Conservation (phyloP, 2,329 filamentous ascomycete species). For the Fusarium brachygibbosum region DNA sequence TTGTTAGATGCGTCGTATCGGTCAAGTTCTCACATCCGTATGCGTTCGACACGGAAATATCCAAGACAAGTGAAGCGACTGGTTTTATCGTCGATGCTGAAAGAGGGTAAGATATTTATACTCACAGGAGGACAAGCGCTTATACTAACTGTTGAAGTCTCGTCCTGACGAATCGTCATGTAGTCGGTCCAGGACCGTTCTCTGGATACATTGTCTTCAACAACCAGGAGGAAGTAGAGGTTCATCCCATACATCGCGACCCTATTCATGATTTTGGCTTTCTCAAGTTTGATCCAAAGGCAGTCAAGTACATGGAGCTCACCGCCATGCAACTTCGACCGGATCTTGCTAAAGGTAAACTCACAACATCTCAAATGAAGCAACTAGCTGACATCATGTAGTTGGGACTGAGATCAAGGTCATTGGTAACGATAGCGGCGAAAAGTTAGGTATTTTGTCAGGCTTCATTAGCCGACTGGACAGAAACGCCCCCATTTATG, state of each 20-base stretch:
- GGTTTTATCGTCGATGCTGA: slow-evolving; percentile 60
- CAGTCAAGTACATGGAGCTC: slow-evolving; percentile 97
- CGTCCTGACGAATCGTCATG: slow-evolving; percentile 87
- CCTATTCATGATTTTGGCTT: slow-evolving; percentile 99
- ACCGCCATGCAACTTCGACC: slow-evolving; percentile 49
- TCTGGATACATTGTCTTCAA: slow-evolving; percentile 99
- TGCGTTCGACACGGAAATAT: slow-evolving; percentile 94
- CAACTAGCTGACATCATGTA: neutral
- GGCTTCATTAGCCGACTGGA: slow-evolving; percentile 97
- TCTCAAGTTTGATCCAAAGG: slow-evolving; percentile 92
- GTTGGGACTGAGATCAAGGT: slow-evolving; percentile 38
- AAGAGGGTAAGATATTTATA: slow-evolving; percentile 4
- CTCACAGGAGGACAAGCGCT: fast-evolving
- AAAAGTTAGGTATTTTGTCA: slow-evolving; percentile 63
- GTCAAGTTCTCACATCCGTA: slow-evolving; percentile 98
- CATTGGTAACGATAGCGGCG: slow-evolving; percentile 34
- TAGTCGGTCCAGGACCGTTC: slow-evolving; percentile 94
- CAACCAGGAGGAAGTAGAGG: slow-evolving; percentile 97
- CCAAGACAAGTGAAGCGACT: slow-evolving; percentile 95
- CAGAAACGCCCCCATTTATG: slow-evolving; percentile 96
- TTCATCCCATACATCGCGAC: slow-evolving; percentile 95
- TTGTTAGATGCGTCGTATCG: slow-evolving; percentile 96
- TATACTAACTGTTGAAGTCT: slow-evolving; percentile 5
- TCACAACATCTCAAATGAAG: fast-evolving
- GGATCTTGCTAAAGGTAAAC: slow-evolving; percentile 25